A percentile compares a stretch with the other conserved stretches of the same genome.
These are phyloP conservation scores for Periconia sp. DNA, from an alignment of 2,329 filamentous ascomycete species.

Conservation along the genomic window DNA sequence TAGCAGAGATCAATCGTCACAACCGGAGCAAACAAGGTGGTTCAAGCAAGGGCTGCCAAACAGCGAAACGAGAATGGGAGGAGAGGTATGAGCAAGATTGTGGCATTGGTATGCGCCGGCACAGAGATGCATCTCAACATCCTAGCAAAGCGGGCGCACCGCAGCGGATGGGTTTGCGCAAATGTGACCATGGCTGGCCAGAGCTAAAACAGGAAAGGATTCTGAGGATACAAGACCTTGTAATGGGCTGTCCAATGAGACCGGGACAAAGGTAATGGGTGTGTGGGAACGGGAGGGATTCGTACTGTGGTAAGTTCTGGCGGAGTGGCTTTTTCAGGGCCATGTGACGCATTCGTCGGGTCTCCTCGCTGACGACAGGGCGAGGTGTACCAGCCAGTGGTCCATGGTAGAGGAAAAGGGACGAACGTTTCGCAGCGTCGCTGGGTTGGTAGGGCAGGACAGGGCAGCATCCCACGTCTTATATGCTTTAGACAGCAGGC, in stretches of 20 bases:
- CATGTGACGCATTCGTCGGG: conserved; percentile 33
- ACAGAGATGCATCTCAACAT: conserved; percentile 20
- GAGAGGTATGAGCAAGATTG: conserved; percentile 17
- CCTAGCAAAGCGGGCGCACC: conserved; percentile 24
- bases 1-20: conserved; percentile 19
- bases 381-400: no score
- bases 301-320: conserved; percentile 24
- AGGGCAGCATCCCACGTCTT: neutral
- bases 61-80: conserved; percentile 15
- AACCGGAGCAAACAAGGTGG: conserved; percentile 20
- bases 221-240: conserved; percentile 37
- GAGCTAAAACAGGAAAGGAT: conserved; percentile 40
- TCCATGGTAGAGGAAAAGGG: no score
- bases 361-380: neutral
- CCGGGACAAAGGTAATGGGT: conserved; percentile 29
- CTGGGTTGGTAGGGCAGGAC: neutral
- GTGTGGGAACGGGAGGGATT: conserved; percentile 41
- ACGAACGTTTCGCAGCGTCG: neutral
- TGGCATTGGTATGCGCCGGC: conserved; percentile 34
- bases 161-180: conserved; percentile 30
- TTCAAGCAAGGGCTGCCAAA: conserved; percentile 25
- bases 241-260: conserved; percentile 37
- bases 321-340: conserved; percentile 41
- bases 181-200: conserved; percentile 40
- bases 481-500: neutral